phyloP scores from a whole-genome alignment of 805 yeast species.

The Candida silvicultrix region DNA sequence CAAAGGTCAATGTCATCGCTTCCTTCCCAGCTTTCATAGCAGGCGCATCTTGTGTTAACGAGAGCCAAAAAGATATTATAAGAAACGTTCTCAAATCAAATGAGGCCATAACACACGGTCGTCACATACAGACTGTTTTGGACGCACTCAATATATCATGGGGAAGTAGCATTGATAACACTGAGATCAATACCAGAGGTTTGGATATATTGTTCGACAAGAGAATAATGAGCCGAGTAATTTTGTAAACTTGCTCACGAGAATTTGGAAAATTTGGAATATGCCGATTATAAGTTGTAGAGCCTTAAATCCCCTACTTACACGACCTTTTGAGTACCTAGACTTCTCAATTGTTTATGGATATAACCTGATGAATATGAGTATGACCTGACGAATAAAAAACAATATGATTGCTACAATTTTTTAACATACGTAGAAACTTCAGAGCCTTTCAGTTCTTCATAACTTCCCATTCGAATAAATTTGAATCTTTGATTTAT shows the following conservation, averaged over 20 bases:
- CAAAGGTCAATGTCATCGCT: slow-evolving; percentile 7
- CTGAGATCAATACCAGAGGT: slow-evolving; percentile 6
- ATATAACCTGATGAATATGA: no score
- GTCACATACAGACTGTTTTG: slow-evolving; percentile 9
- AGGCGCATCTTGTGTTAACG: slow-evolving; percentile 8
- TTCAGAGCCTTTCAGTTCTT: no score
- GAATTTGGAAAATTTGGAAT: no score
- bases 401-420: no score
- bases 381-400: no score
- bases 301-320: no score
- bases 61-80: slow-evolving; percentile 7
- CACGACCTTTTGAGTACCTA: no score
- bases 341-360: no score
- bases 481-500: no score
- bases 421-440: no score
- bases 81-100: slow-evolving; percentile 6
- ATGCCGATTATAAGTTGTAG: no score
- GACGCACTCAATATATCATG: slow-evolving; percentile 12
- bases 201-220: slow-evolving; percentile 10
- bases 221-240: background rate
- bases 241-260: background rate
- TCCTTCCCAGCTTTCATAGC: slow-evolving; percentile 14
- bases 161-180: slow-evolving; percentile 9
- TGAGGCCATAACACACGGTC: slow-evolving; percentile 10
- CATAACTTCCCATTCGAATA: no score